These are phyloP conservation scores for Claviceps humidiphila DNA, from an alignment of 2,329 filamentous ascomycete species.

Conservation along the genomic window DNA sequence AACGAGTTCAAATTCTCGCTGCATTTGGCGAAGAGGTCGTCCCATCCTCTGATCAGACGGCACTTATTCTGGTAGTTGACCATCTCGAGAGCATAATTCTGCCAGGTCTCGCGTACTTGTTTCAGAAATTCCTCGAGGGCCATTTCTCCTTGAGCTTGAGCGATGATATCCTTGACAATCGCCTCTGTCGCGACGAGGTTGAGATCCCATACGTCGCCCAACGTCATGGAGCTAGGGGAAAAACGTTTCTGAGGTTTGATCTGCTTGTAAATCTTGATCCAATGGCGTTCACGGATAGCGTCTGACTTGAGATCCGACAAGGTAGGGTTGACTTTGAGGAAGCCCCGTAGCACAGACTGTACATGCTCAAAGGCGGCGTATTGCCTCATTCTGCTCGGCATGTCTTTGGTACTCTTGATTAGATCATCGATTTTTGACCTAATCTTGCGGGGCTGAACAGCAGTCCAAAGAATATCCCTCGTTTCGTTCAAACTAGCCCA, in stretches of 20 bases:
- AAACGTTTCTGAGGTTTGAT: constrained; percentile 88
- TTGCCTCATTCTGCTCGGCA: constrained; percentile 97
- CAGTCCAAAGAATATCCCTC: constrained; percentile 85
- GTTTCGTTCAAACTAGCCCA: constrained; percentile 95
- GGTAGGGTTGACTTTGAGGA: constrained; percentile 82
- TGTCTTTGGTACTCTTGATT: constrained; percentile 97
- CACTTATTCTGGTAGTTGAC: constrained; percentile 98
- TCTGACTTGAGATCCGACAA: constrained; percentile 90
- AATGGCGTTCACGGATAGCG: constrained; percentile 90
- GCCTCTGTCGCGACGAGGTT: constrained; percentile 78
- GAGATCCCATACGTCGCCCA: constrained; percentile 98
- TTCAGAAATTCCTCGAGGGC: constrained; percentile 94
- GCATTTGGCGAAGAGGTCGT: constrained; percentile 95
- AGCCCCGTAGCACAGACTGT: constrained; percentile 74
- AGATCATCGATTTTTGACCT: constrained; percentile 78
- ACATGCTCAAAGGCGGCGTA: constrained; percentile 99
- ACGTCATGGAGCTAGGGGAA: constrained; percentile 82
- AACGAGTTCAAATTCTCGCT: constrained; percentile 96
- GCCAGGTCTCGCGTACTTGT: constrained; percentile 93
- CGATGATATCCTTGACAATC: constrained; percentile 83
- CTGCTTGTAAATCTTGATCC: constrained; percentile 95
- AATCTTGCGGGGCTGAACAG: constrained; percentile 87
- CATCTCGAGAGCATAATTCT: constrained; percentile 84
- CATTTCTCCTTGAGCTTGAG: constrained; percentile 95
- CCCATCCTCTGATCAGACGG: constrained; percentile 91